Evolutionary conservation across 805 yeast species (phyloP).

Genomic region (Teunomyces stri): DNA sequence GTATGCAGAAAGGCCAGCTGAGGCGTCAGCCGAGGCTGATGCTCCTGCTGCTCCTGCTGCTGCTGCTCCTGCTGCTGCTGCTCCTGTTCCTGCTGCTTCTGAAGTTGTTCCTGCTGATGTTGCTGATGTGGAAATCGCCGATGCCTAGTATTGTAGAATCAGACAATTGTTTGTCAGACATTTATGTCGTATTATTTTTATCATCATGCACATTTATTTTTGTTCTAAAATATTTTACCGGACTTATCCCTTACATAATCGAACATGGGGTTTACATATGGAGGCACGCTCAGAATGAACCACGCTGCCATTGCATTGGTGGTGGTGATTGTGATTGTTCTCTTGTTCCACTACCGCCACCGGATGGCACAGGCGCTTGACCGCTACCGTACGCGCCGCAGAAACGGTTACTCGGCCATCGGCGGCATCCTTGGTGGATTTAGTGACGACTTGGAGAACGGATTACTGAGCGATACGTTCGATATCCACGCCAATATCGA

Average conservation of each 20-base stretch:
- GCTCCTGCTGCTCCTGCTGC: too few relatives aligned
- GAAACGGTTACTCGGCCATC: conserved; percentile 28
- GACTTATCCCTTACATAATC: background rate
- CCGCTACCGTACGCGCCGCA: conserved; percentile 24
- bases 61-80: background rate
- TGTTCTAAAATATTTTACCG: background rate
- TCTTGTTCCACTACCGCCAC: conserved; percentile 32
- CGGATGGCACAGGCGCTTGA: conserved; percentile 26
- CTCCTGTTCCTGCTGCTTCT: background rate
- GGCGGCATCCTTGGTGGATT: conserved; percentile 16
- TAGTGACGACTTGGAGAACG: conserved; percentile 48
- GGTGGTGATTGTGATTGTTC: conserved; percentile 14
- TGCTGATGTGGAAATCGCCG: conserved; percentile 4
- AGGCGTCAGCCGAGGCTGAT: too few relatives aligned
- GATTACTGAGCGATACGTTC: conserved; percentile 59
- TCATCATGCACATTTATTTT: too few relatives aligned
- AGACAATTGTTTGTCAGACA: too few relatives aligned
- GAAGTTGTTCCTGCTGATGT: conserved; percentile 2
- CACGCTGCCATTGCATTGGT: conserved; percentile 14
- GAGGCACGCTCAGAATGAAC: conserved; percentile 8
- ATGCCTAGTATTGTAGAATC: background rate
- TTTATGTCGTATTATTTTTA: too few relatives aligned
- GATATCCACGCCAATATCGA: conserved; percentile 45
- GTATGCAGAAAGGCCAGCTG: conserved; percentile 48
- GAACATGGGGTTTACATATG: background rate